Evolutionary conservation across 1,284 basidiomycete genomes (phyloP), one percentile per base, ranked within the genome.

Genomic region (Peniophora sp.): DNA sequence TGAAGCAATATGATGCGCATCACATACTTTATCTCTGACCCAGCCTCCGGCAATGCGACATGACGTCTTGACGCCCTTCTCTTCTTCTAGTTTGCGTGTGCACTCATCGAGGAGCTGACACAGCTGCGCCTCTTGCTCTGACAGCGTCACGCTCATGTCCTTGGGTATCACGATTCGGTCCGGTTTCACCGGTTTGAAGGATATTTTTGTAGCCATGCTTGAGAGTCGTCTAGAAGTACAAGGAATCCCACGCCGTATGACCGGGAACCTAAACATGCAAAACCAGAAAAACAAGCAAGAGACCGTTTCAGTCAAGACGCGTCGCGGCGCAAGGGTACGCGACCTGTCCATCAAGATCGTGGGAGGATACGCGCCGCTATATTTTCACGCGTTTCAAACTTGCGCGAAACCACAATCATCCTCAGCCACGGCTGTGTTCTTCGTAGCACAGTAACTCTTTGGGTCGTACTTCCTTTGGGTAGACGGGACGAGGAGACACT

Each of bases 31-130:
- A 70, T 99, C 96, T 59, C 95, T 75, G 42, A 97, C 95, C 95
- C 95, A 98, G 27, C 95, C 95, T 34, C 95, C 95, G 9, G 92
- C 94, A 51, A 96, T 89, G 57, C 93, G 78, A 63, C 92, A 95
- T 17, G 82, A 72, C 50, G 74, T 94, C 57, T 64, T 67, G 50
- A 75, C 73, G 24, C 69, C 74, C 53, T 77, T 70, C n/a, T 78
- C 68, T 46, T 68, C 61, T 50, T 70, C 72, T 55, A 86, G 69
- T 53, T 77, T 65, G 9, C 64, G 66, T 15, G 79, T 79, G 59
- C 84, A 92, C 52, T 81, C 78, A 60, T 90, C 80, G 42, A 92
- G 72, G 10, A 92, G 70, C 3, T 69, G 65, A 65, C 86, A 88
- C 18, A 88, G 67, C 48, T 68, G 62, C 51, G 74, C 70, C 62